Evolutionary conservation across 1,139 yeast species (phyloP).

Genomic region (Scheffersomyces quercinus): DNA sequence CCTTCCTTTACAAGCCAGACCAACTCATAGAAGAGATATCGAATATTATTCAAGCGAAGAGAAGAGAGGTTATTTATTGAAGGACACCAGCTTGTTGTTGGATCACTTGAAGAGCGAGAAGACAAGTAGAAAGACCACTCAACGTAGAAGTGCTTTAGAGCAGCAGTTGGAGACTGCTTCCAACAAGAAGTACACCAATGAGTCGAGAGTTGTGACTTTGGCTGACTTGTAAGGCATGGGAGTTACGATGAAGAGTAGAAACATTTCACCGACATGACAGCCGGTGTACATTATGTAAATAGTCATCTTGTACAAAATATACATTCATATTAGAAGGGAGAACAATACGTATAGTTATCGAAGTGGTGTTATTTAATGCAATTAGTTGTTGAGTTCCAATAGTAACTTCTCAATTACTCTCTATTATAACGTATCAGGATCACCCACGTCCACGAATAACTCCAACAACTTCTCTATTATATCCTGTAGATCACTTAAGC

Average conservation of each 20-base stretch:
- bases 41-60: constrained; percentile 71
- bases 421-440: no score
- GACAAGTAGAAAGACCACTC: constrained; percentile 13
- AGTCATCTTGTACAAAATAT: constrained; percentile 1
- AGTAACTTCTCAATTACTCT: no score
- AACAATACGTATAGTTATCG: no score
- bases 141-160: constrained; percentile 27
- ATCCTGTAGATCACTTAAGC: constrained; percentile 35
- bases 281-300: neutral
- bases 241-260: no score
- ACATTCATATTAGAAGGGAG: neutral
- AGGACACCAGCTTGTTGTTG: constrained; percentile 39
- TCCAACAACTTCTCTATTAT: constrained; percentile 38
- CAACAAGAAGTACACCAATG: constrained; percentile 21
- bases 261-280: no score
- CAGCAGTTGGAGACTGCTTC: constrained; percentile 36
- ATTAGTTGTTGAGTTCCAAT: no score
- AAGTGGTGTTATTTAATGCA: no score
- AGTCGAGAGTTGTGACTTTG: constrained; percentile 6
- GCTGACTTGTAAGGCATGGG: neutral
- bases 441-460: constrained; percentile 34
- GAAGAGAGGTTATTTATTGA: constrained; percentile 72
- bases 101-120: constrained; percentile 29
- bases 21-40: constrained; percentile 79
- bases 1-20: constrained; percentile 83